Base-by-base conservation (phyloP, 768 basidiomycete species). In the Macrolepiota albuminosa region DNA sequence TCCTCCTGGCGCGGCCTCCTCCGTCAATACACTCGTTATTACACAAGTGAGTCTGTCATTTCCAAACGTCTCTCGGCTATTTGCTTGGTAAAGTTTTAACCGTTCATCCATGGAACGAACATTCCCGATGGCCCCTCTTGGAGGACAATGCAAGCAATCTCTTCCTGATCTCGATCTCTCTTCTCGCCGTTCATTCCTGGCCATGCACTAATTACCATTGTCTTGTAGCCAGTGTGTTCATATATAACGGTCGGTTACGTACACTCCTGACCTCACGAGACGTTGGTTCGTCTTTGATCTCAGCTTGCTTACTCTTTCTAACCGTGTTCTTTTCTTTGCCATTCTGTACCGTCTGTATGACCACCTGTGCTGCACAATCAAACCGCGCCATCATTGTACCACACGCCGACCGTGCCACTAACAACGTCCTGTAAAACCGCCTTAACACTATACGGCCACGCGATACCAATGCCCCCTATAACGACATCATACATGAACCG, bases 1-100 rank as follows among this genome's bases (percentile, higher is more conserved):
- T 59, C 67, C 55, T 67, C 69, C 73, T 84, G 84, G 85, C 77
- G 78, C 84, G 85, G 85, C 85, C 83, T 84, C 85, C 84, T 87
- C 84, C 84, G 84, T 78, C 67, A 70, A 72, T 71, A 81, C 84
- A 72, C 69, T 88, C 86, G 63, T 85, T 86, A 75, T 73, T 67
- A 71, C 64, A 64, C 74, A 76, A 81, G 85, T 85, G 63, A 61
- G 77, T 71, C 33, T 66, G 56, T 64, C 34, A 39, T 54, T 54
- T 54, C 43, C 45, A 50, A 43, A 45, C 45, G 34, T 49, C 48
- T 61, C 40, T 62, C 63, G 63, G 56, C 29, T 48, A 42, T 31
- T 31, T 11, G 39, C 51, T 53, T 26, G 52, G 21, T 26, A 8
- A 53, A 53, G 24, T 26, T 39, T 29, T 18, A 26, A 42, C 29